Conservation (phyloP, 331 rosid species). For the Ulmus americana region DNA sequence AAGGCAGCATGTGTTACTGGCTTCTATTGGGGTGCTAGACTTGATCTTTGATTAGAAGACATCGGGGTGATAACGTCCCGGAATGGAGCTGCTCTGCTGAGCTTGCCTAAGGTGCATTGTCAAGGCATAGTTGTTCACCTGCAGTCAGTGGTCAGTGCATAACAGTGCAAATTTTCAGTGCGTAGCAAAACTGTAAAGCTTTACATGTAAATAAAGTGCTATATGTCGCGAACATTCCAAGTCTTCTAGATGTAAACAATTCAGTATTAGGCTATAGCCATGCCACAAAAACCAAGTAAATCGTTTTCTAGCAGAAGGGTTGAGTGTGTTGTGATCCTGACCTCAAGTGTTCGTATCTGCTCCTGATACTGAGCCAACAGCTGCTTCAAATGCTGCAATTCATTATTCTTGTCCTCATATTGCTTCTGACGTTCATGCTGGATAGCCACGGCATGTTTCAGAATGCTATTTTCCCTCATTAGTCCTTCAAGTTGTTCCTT, state of each 20-base stretch:
- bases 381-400: constrained; percentile 71
- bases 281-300: background rate
- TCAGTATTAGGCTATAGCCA: background rate
- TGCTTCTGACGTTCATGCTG: constrained; percentile 76
- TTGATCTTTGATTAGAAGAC: constrained; percentile 40
- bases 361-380: constrained; percentile 74
- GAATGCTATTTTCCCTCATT: constrained; percentile 63
- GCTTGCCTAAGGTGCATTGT: constrained; percentile 88
- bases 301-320: background rate
- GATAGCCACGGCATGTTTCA: constrained; percentile 70
- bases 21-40: constrained; percentile 6
- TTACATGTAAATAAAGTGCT: too few species aligned
- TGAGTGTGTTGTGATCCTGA: constrained; percentile 27
- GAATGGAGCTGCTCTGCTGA: constrained; percentile 65
- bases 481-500: constrained; percentile 68
- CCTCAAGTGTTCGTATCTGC: constrained; percentile 78
- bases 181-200: too few species aligned
- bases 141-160: constrained; percentile 28
- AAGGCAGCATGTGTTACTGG: constrained; percentile 6
- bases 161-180: too few species aligned
- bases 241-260: background rate
- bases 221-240: background rate
- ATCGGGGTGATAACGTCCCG: constrained; percentile 78
- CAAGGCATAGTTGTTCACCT: constrained; percentile 77
- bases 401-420: constrained; percentile 49